Evolutionary conservation across 2,329 filamentous ascomycete genomes (phyloP), one percentile per base, ranked within the genome.

Genomic region (Ophiosphaerella narmari): DNA sequence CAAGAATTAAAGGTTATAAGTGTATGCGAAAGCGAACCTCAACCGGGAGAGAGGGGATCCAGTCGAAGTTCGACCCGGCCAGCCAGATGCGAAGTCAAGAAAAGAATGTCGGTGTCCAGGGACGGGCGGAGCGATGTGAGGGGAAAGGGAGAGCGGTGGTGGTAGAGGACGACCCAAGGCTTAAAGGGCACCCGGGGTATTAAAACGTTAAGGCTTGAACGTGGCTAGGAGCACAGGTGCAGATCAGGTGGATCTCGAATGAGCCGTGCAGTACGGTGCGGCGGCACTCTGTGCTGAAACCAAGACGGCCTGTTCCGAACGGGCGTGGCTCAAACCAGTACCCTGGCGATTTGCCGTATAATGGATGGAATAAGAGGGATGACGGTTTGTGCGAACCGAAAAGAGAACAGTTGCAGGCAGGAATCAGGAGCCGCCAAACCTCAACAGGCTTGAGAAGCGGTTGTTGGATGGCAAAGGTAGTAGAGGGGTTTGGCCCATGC

Each of bases 71-170:
- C 62, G 68, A 72, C 67, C 70, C 69, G 70, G 70, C 70, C 70
- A 73, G 70, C 70, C 68, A 72, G 69, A 73, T 72, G 69, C 64
- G 69, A 72, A 73, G 51, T 48, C 62, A 70, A 71, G 66, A 65
- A 73, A 72, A 65, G 70, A 72, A 61, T 66, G 70, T 68, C 61
- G 63, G 62, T 61, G 69, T 71, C 68, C 62, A 60, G 59, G 52
- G 60, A 65, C 55, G 62, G 48, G 45, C 59, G 61, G 57, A 62
- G 54, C 55, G 62, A 54, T 62, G 62, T 65, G 5, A 29, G 60
- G 53, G 47, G 52, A 53, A 50, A 48, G 59, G 60, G 59, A 51
- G 58, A 60, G 62, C 54, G 63, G 60, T 65, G 61, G 62, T 67
- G 57, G 60, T 65, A 63, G 67, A 64, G 64, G 67, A 64, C 42